Conservation (phyloP, 1,284 basidiomycete species). For the Mrakiaceae sp. region DNA sequence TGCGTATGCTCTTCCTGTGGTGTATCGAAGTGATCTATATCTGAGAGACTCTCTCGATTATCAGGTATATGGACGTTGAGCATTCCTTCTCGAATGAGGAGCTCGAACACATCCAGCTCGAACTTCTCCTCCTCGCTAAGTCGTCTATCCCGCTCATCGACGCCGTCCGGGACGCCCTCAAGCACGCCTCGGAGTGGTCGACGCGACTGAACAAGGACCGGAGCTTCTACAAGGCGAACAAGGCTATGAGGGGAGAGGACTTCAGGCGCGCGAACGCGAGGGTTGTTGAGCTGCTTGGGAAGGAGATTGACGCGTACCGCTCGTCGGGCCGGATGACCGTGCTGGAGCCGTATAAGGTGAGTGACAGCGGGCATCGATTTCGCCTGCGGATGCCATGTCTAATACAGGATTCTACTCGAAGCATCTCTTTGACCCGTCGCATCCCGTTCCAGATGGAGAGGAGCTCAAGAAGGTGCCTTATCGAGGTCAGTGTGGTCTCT, state of each 20-base stretch:
- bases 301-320: neutral
- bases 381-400: neutral
- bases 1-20: neutral
- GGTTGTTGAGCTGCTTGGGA: neutral
- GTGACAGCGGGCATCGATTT: neutral
- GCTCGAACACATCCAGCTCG: constrained; percentile 2
- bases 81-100: neutral
- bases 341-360: constrained; percentile 14
- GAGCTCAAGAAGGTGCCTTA: constrained; percentile 10
- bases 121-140: constrained; percentile 13
- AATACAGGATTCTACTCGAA: neutral
- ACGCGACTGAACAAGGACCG: constrained; percentile 14
- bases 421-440: constrained; percentile 16
- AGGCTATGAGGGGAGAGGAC: neutral
- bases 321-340: constrained; percentile 5
- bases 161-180: constrained; percentile 1
- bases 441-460: neutral
- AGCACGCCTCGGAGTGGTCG: constrained; percentile 1
- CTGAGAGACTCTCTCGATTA: neutral
- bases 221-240: constrained; percentile 2
- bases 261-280: constrained; percentile 4
- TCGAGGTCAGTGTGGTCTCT: neutral
- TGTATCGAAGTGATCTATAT: neutral
- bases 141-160: constrained; percentile 11
- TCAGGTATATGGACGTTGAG: constrained; percentile 16